Base-by-base conservation (phyloP, 208 protist species). In the Herpetomonas tarakana region DNA sequence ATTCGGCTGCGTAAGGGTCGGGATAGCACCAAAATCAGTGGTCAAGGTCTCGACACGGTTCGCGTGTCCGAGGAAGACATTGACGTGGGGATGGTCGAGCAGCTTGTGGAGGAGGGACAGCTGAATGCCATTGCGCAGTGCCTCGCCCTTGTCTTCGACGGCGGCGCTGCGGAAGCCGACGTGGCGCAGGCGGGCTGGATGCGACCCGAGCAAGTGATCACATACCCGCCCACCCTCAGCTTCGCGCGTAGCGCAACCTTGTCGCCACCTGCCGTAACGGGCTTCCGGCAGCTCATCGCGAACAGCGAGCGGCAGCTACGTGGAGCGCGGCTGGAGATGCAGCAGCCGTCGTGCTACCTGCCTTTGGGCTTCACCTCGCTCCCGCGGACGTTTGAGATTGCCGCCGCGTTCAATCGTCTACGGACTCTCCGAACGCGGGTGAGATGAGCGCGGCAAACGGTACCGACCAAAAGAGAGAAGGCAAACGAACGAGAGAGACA, bases 61-160 rank as follows among this genome's bases (percentile, higher is more conserved):
- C 76, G 76, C 6, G 68, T 95, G 46, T 75, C 66, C 3, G 78
- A 92, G 19, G 78, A 88, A 54, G 70, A 71, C 28, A 74, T 98
- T 39, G 80, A 97, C 55, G 46, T 97, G 16, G 60, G 68, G 0
- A 51, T 82, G 11, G 71, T 97, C 52, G 92, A 97, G 68, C 94
- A 97, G 76, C 70, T 98, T 45, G 85, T 94, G 14, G 94, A 98
- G 58, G 82, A 90, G 28, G 85, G 87, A 19, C 94, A 98, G 68
- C 63, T 90, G 28, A 87, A 90, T 53, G 83, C 80, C 14, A 91
- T 98, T 50, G 88, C 76, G 21, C 86, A 93, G 62, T 86, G 75
- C 52, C 58, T 96, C 18, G 86, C 86, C 14, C 56, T 91, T 68
- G 41, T 89, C 27, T 79, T 76, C 53, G 87, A 91, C 57, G 61